A percentile compares a stretch with the other conserved stretches of the same genome.
These are phyloP conservation scores for Daldinia sp. DNA, from an alignment of 2,329 filamentous ascomycete species.

Conservation along the genomic window DNA sequence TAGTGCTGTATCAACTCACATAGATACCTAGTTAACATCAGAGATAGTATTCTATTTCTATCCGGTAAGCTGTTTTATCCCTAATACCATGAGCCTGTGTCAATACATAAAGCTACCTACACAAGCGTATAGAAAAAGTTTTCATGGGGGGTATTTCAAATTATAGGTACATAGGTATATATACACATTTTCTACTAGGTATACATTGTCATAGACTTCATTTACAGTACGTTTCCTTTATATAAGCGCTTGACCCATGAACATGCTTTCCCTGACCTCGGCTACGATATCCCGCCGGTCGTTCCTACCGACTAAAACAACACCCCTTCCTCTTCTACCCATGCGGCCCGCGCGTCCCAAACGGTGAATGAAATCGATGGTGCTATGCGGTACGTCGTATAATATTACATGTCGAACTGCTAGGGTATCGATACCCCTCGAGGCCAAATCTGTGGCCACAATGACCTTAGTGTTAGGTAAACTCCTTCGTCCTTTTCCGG, in stretches of 20 bases:
- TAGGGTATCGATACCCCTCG: conserved; percentile 92
- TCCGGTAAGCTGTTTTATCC: background rate
- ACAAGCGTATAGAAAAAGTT: background rate
- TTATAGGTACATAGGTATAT: background rate
- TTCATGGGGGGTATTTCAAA: conserved; percentile 1
- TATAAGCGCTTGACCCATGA: conserved; percentile 81
- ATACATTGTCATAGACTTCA: conserved; percentile 2
- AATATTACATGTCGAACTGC: conserved; percentile 91
- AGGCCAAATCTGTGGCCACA: conserved; percentile 93
- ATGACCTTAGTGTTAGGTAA: conserved; percentile 88
- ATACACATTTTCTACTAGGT: conserved; percentile 1
- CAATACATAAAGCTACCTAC: background rate
- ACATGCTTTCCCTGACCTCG: conserved; percentile 92
- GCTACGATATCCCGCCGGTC: conserved; percentile 91
- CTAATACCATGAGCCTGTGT: background rate
- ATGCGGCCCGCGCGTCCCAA: conserved; percentile 92
- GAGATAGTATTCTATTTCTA: background rate
- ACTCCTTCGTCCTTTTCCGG: conserved; percentile 58
- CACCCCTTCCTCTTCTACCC: conserved; percentile 87
- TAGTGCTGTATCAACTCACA: no score
- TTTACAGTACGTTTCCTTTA: conserved; percentile 53
- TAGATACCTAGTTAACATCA: no score
- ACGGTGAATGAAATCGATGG: conserved; percentile 97
- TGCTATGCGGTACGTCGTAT: conserved; percentile 97
- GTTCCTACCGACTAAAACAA: conserved; percentile 89